Conservation (phyloP, 2,329 filamentous ascomycete genomes). For the Calonectria fujianensis region DNA sequence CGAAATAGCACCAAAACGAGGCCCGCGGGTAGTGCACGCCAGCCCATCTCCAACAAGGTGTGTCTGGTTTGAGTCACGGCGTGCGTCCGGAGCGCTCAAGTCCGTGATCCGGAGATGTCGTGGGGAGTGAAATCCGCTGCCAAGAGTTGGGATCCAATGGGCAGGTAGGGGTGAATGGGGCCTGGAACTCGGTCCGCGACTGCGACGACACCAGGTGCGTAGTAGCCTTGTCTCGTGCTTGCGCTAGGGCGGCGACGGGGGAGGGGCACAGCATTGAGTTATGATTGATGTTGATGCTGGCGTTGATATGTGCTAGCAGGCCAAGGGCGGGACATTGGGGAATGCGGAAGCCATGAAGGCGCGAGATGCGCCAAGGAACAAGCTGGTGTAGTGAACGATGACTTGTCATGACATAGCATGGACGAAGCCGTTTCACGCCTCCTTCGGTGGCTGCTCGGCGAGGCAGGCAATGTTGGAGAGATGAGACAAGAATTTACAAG, state of each 20-base stretch:
- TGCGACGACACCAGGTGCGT: conserved; percentile 46
- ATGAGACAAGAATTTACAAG: conserved; percentile 39
- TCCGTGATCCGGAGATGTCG: conserved; percentile 39
- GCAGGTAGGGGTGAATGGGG: conserved; percentile 32
- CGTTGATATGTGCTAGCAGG: conserved; percentile 20
- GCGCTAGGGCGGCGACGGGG: conserved; percentile 40
- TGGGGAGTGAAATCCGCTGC: conserved; percentile 37
- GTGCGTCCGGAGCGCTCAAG: conserved; percentile 33
- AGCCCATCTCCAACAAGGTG: conserved; percentile 27
- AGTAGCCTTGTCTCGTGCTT: conserved; percentile 41
- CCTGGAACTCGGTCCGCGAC: conserved; percentile 55
- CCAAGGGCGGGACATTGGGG: neutral
- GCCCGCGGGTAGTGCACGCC: conserved; percentile 12
- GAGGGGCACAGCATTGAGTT: conserved; percentile 50
- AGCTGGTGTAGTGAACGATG: neutral
- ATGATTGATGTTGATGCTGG: conserved; percentile 44
- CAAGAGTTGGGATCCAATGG: conserved; percentile 29
- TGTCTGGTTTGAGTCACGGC: conserved; percentile 38
- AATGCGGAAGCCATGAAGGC: conserved; percentile 14
- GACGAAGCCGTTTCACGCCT: neutral
- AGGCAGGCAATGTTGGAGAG: conserved; percentile 13
- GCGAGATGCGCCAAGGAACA: neutral
- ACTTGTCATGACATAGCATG: conserved; percentile 23
- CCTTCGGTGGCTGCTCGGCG: conserved; percentile 25
- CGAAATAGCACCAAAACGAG: conserved; percentile 18